Conservation (phyloP, 2,329 filamentous ascomycete species). For the Arthrobotrys sinensis region DNA sequence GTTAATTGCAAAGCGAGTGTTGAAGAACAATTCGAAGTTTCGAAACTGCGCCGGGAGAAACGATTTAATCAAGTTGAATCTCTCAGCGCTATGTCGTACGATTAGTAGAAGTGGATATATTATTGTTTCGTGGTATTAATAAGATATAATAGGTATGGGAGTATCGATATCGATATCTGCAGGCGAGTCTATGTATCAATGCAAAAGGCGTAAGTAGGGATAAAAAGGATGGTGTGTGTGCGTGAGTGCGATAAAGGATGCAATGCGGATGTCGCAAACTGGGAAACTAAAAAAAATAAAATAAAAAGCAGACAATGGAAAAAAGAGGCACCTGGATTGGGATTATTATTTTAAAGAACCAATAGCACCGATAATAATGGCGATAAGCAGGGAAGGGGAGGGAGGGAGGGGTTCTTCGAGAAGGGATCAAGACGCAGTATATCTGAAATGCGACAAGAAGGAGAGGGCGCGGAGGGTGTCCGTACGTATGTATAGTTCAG, state of each 20-base stretch:
- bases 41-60: slow-evolving; percentile 43
- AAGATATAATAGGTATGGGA: slow-evolving; percentile 46
- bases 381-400: slow-evolving; percentile 36
- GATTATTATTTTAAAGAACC: slow-evolving; percentile 15
- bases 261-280: slow-evolving; percentile 9
- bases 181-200: slow-evolving; percentile 35
- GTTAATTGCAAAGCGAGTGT: slow-evolving; percentile 17
- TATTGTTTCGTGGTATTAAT: slow-evolving; percentile 56
- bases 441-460: slow-evolving; percentile 50
- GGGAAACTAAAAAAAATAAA: background rate
- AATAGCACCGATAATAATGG: slow-evolving; percentile 31
- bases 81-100: slow-evolving; percentile 33
- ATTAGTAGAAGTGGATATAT: slow-evolving; percentile 27
- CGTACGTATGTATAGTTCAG: background rate
- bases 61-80: slow-evolving; percentile 50
- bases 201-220: slow-evolving; percentile 29
- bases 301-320: slow-evolving; percentile 3
- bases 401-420: slow-evolving; percentile 30
- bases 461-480: slow-evolving; percentile 5
- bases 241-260: slow-evolving; percentile 25
- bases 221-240: slow-evolving; percentile 28
- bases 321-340: slow-evolving; percentile 15
- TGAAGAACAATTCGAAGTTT: slow-evolving; percentile 20
- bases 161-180: slow-evolving; percentile 47
- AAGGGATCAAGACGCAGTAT: slow-evolving; percentile 40